Evolutionary conservation across 192 early-diverging fungal species (phyloP), one percentile per base, ranked within the genome.

Genomic region (Podila epigama): DNA sequence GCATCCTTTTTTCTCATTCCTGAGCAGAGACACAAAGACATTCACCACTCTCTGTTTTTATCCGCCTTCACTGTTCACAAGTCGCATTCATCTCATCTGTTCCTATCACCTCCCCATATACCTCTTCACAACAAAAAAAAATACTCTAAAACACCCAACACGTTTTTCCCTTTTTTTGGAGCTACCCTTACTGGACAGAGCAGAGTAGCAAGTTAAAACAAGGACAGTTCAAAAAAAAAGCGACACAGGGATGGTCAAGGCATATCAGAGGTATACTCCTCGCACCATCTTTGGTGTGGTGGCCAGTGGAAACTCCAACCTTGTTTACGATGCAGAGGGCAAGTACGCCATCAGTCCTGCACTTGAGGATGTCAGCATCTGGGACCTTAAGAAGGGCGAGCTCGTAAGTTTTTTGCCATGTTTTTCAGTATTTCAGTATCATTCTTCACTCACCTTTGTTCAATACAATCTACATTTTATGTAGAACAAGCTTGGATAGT

Each of bases 381-480:
- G 94, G 94, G 92, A 98, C 75, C 82, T 92, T 37, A 91, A 93
- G 71, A 93, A 91, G 66, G 97, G 94, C 37, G 86, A 83, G 28
- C 75, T 90, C 70, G 87, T 87, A 71, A 51, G 40, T 63, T 69
- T 18, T 51, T 8, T 16, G 25, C 7, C 37, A n/a, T n/a, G n/a
- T n/a, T n/a, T n/a, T n/a, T n/a, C n/a, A n/a, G n/a, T n/a, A n/a
- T n/a, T n/a, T n/a, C n/a, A n/a, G n/a, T n/a, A n/a, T n/a, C n/a
- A n/a, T n/a, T n/a, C n/a, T n/a, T n/a, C n/a, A n/a, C n/a, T n/a
- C n/a, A n/a, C n/a, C n/a, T n/a, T n/a, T n/a, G n/a, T n/a, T n/a
- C n/a, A n/a, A n/a, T n/a, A n/a, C n/a, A n/a, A n/a, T n/a, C n/a
- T n/a, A n/a, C n/a, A n/a, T n/a, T n/a, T n/a, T n/a, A n/a, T n/a